These are phyloP conservation scores for Ustilago vetiveriae DNA, from an alignment of 1,284 basidiomycete species.

Conservation along the genomic window DNA sequence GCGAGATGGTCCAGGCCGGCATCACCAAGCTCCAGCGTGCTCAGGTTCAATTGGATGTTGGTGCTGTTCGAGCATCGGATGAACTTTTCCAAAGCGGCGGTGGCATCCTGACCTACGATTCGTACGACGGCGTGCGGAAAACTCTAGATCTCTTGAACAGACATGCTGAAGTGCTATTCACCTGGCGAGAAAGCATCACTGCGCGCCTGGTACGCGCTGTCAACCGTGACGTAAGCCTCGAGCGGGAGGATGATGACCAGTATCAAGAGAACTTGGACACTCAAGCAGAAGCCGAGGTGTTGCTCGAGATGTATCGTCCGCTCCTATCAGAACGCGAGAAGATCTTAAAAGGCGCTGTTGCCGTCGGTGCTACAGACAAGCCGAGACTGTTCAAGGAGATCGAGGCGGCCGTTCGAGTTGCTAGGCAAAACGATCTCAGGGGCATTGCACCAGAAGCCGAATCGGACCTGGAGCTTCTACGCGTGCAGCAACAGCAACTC, in stretches of 20 bases:
- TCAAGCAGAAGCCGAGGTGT: constrained; percentile 61
- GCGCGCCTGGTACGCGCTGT: constrained; percentile 49
- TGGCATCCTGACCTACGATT: constrained; percentile 18
- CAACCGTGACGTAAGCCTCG: constrained; percentile 60
- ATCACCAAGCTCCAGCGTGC: constrained; percentile 19
- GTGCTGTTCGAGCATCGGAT: constrained; percentile 10
- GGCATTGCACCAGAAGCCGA: constrained; percentile 29
- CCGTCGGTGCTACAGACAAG: constrained; percentile 51
- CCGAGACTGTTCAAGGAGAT: constrained; percentile 54
- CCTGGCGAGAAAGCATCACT: constrained; percentile 54
- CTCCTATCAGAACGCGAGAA: constrained; percentile 59
- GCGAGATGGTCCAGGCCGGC: constrained; percentile 41
- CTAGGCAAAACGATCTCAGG: constrained; percentile 27
- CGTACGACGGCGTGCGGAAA: constrained; percentile 10
- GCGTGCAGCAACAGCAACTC: constrained; percentile 53
- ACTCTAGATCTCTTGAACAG: constrained; percentile 31
- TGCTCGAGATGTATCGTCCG: constrained; percentile 63
- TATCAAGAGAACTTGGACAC: constrained; percentile 64
- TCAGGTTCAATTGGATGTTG: constrained; percentile 1
- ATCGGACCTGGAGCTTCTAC: constrained; percentile 39
- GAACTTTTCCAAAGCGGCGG: constrained; percentile 27
- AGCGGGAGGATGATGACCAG: constrained; percentile 61
- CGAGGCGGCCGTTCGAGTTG: constrained; percentile 36
- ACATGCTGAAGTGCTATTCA: constrained; percentile 48
- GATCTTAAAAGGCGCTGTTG: constrained; percentile 52